phyloP scores from a whole-genome alignment of 768 basidiomycete genomes.

The Phanerochaete carnosa region DNA sequence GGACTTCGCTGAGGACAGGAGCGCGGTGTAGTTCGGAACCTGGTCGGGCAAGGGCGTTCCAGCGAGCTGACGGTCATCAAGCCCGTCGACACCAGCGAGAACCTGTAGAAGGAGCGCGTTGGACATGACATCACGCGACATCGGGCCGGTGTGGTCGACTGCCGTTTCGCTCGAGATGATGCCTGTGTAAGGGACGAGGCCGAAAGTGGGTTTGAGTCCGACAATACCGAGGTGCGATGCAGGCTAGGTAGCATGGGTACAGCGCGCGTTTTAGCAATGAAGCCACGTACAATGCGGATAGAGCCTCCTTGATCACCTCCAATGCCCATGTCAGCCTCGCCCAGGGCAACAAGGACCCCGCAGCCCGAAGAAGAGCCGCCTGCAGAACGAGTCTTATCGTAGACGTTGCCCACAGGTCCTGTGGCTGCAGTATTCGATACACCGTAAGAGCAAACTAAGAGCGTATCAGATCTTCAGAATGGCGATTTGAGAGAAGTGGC shows the following conservation, averaged over 20 bases:
- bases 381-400: slow-evolving; percentile 36
- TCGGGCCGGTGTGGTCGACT: slow-evolving; percentile 40
- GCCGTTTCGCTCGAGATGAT: slow-evolving; percentile 38
- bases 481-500: background rate
- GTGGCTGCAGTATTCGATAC: slow-evolving; percentile 34
- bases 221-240: slow-evolving; percentile 40
- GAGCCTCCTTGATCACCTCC: slow-evolving; percentile 47
- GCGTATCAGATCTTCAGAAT: background rate
- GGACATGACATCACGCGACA: slow-evolving; percentile 35
- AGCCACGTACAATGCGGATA: slow-evolving; percentile 30
- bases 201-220: slow-evolving; percentile 39
- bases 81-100: slow-evolving; percentile 41
- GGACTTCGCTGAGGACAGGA: slow-evolving; percentile 16
- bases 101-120: slow-evolving; percentile 39
- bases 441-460: slow-evolving; percentile 31
- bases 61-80: slow-evolving; percentile 38
- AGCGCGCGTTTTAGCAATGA: background rate
- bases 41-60: slow-evolving; percentile 32
- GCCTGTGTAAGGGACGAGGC: slow-evolving; percentile 45
- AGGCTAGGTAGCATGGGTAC: slow-evolving; percentile 25
- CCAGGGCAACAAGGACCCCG: slow-evolving; percentile 36
- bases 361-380: slow-evolving; percentile 45
- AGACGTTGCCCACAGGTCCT: slow-evolving; percentile 43
- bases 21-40: slow-evolving; percentile 30
- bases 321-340: slow-evolving; percentile 41